Conservation (phyloP, 2,329 filamentous ascomycete genomes). For the Apiospora koreana region DNA sequence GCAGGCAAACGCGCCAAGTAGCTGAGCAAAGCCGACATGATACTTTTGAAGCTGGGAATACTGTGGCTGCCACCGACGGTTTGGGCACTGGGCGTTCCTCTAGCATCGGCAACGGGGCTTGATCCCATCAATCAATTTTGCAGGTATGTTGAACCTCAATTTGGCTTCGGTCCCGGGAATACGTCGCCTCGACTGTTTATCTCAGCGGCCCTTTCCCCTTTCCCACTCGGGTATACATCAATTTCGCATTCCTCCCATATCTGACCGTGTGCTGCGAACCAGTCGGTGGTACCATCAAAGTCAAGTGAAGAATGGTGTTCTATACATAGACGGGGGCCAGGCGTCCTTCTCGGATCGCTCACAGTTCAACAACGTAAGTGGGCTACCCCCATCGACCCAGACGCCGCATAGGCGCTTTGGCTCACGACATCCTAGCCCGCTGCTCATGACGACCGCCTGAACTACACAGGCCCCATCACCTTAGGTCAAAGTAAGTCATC, state of each 20-base stretch:
- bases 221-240: no score
- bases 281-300: constrained; percentile 16
- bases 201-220: no score
- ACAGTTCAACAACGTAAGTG: neutral
- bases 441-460: neutral
- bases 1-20: neutral
- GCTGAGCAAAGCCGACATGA: neutral
- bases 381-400: neutral
- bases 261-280: neutral
- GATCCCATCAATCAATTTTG: constrained; percentile 6
- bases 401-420: neutral
- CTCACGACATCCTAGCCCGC: neutral
- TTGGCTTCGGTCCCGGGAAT: neutral
- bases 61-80: neutral
- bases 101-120: neutral
- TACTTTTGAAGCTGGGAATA: neutral
- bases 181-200: neutral
- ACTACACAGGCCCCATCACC: constrained; percentile 11
- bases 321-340: constrained; percentile 17
- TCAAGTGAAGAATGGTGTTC: constrained; percentile 13
- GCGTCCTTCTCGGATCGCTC: constrained; percentile 9
- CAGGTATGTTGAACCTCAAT: neutral
- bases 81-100: neutral
- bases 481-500: constrained; percentile 13
- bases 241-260: neutral